Evolutionary conservation across 208 protist genomes (phyloP), one percentile per base, ranked within the genome.

Genomic region (Leishmania tropica): DNA sequence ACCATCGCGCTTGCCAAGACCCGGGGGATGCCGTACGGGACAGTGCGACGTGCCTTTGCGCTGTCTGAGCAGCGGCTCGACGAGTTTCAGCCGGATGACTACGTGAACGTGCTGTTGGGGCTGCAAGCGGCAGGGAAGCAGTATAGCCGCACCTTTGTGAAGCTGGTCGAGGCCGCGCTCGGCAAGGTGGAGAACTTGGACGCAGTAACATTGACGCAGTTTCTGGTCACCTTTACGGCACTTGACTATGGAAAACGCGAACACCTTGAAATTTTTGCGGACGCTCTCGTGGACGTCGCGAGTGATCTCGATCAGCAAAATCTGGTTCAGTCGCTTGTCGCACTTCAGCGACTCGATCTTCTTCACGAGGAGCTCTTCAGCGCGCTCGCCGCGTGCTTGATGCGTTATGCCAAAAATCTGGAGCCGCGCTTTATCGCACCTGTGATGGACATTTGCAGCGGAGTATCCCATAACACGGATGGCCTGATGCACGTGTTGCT

Each of bases 241-340:
- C 79, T 96, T 70, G 79, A 93, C 64, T 97, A 96, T 85, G 80
- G 51, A 17, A 80, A 93, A 2, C 90, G 90, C 19, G 91, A 93
- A 67, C 95, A 97, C 80, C 72, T 97, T 15, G 95, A 97, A 60
- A 96, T 97, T 78, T 96, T 94, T 76, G 93, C 92, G 0, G 95
- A 97, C 79, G 93, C 95, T 6, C 81, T 97, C 13, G 88, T 97
- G 35, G 91, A 96, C 37, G 88, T 95, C 3, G 83, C 92, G 4
- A 74, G 37, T 48, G 93, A 97, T 72, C 85, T 97, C 17, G 80
- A 81, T 40, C 90, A 97, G 76, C 77, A 37, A 4, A 85, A 95
- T 11, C 81, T 97, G n/a, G 91, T 96, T 19, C 88, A 95, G 60
- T 88, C 93, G 19, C 91, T 96, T 71, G 79, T 96, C 35, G 91